phyloP scores from a whole-genome alignment of 192 early-diverging fungal species.

The Jimgerdemannia flammicorona region DNA sequence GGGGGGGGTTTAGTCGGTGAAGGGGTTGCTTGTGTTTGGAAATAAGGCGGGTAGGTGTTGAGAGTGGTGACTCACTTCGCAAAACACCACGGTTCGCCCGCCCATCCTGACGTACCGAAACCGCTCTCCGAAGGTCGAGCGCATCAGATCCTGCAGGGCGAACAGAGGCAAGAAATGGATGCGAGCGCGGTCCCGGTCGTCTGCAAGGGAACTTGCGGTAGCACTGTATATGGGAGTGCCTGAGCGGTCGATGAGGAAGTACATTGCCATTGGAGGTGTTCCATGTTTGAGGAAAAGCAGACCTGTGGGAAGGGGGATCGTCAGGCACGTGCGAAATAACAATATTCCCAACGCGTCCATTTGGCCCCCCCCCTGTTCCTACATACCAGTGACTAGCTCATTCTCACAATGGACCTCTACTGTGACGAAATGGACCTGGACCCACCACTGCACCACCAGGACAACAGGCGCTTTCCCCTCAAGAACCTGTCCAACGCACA shows the following conservation, averaged over 20 bases:
- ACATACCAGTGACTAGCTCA: neutral
- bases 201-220: neutral
- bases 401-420: neutral
- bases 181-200: neutral
- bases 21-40: neutral
- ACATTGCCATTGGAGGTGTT: neutral
- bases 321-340: too few species aligned
- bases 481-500: neutral
- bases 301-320: too few species aligned
- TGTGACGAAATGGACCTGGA: neutral
- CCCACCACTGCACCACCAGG: neutral
- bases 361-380: too few species aligned
- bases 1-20: too few species aligned
- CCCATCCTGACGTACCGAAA: neutral
- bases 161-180: neutral
- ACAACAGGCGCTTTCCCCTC: neutral
- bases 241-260: neutral
- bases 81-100: neutral
- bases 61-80: neutral
- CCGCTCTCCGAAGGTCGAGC: neutral
- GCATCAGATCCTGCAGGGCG: neutral
- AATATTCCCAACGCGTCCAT: neutral
- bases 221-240: neutral
- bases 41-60: neutral
- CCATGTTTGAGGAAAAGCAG: too few species aligned